These are phyloP conservation scores for Mesembryanthemum crystallinum DNA, from an alignment of 148 eudicot genomes.

Conservation along the genomic window DNA sequence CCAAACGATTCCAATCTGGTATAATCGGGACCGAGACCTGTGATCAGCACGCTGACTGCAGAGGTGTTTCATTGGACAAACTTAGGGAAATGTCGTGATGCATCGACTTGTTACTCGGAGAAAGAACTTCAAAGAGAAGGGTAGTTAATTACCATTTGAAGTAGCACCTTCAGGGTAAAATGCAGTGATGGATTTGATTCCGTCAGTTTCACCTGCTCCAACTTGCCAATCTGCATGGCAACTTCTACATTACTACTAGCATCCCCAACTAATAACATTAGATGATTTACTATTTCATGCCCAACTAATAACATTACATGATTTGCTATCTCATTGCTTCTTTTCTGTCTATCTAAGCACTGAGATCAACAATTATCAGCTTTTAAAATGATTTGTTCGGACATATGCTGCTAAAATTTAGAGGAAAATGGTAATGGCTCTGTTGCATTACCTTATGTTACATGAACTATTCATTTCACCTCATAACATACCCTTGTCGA, in stretches of 20 bases:
- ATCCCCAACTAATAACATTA: not conserved
- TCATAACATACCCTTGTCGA: no score
- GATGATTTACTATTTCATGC: no score
- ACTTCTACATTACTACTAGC: not conserved
- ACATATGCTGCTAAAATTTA: not conserved
- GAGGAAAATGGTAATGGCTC: not conserved
- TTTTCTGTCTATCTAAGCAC: not conserved
- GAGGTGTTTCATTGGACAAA: conserved; percentile 7
- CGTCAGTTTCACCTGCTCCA: conserved; percentile 65
- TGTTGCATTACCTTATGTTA: not conserved
- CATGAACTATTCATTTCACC: no score
- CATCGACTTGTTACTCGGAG: not conserved
- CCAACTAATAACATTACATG: not conserved
- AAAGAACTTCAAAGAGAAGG: not conserved
- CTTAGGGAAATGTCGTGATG: not conserved
- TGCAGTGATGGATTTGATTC: conserved; percentile 66
- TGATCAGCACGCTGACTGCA: conserved; percentile 77
- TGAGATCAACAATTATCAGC: not conserved
- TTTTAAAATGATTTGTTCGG: not conserved
- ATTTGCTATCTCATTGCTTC: not conserved
- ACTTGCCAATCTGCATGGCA: conserved; percentile 74
- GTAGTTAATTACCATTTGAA: conserved; percentile 58
- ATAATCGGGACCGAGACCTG: conserved; percentile 94
- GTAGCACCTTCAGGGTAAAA: conserved; percentile 64
- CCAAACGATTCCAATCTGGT: conserved; percentile 94